Evolutionary conservation across 129 eudicot species (phyloP).

Genomic region (sunflower (Helianthus annuus)): HanXRQr2.0-SUNRISE NC_035441.2:113587759-113588258

Average conservation of each 20-base stretch:
- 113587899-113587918: constrained; percentile 35
- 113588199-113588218: no score
- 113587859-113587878: constrained; percentile 58
- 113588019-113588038: constrained; percentile 41
- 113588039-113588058: constrained; percentile 48
- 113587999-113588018: constrained; percentile 51
- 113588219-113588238: no score
- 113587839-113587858: constrained; percentile 41
- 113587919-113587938: constrained; percentile 39
- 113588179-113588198: no score
- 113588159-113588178: no score
- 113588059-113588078: constrained; percentile 23
- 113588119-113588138: constrained; percentile 1
- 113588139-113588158: no score
- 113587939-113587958: constrained; percentile 45
- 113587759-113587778: constrained; percentile 54
- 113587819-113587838: constrained; percentile 30
- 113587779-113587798: constrained; percentile 43
- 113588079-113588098: constrained; percentile 3
- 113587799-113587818: constrained; percentile 25
- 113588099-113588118: neutral
- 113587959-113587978: constrained; percentile 54
- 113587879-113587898: constrained; percentile 42
- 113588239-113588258: no score
- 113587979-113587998: constrained; percentile 49